Base-by-base conservation (phyloP, 768 basidiomycete species). In the Clitopilus hobsonii region DNA sequence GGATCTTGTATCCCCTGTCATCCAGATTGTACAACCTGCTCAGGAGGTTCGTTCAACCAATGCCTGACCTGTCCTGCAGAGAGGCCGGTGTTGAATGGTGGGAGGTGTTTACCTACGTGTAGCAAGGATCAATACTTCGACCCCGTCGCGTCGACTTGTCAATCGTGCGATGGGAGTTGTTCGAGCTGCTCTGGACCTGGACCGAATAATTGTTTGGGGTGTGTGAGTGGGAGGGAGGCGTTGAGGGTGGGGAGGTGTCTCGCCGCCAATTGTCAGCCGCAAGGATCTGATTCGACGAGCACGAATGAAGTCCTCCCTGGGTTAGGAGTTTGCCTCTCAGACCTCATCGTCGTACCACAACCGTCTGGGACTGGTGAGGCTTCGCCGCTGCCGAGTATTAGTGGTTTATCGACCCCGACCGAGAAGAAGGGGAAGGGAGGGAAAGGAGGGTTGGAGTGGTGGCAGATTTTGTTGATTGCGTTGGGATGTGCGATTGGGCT, bases 391-490 rank as follows among this genome's bases (percentile, higher is more conserved):
- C 84, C 86, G 22, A 68, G 78, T 5, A 71, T 85, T 56, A 75
- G 84, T 1, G 86, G 88, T 22, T 66, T 85, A 55, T 67, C 77
- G 49, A 69, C 78, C 10, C 85, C 86, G 0, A 77, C 75, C 0
- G 54, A 60, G 13, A 59, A 57, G 53, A 51, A 61, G 23, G n/a
- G n/a, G n/a, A n/a, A n/a, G n/a, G n/a, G n/a, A n/a, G n/a, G n/a
- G n/a, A 67, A 66, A 20, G 73, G 71, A 25, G 57, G 72, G 22
- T 72, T 91, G 3, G 71, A 75, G 57, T 91, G 91, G 89, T 92
- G 89, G 89, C 78, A 92, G 72, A 91, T 92, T 63, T 73, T 91
- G 45, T 79, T 92, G 52, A 91, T 92, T 86, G 75, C 85, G 0
- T 80, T 91, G 38, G 89, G 90, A 8, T 88, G 86, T 61, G 84